A percentile compares a stretch with the other conserved stretches of the same genome.
Conservation (phyloP, 345 rosid species). For the Heritiera fomes region DNA sequence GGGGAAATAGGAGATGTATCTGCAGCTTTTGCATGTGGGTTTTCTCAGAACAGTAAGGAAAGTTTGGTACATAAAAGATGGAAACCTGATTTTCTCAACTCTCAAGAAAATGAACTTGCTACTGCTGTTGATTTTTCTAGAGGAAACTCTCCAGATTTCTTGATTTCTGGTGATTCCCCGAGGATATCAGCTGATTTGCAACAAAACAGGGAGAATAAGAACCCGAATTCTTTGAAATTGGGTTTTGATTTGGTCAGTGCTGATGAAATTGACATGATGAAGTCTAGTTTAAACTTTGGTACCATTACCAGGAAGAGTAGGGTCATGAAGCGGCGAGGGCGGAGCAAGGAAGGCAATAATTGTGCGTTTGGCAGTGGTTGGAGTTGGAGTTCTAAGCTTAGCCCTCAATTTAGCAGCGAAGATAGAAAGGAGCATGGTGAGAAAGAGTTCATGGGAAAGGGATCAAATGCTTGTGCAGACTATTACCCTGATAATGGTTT, state of each 20-base stretch:
- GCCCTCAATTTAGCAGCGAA: constrained; percentile 31
- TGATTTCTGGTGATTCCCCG: constrained; percentile 25
- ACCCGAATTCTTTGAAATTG: constrained; percentile 43
- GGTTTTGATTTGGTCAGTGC: constrained; percentile 24
- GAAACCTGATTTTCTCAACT: constrained; percentile 30
- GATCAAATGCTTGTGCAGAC: constrained; percentile 23
- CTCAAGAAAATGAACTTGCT: constrained; percentile 19
- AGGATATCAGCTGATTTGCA: constrained; percentile 35
- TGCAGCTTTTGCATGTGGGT: constrained; percentile 58
- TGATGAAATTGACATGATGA: constrained; percentile 27
- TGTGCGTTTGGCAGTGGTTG: constrained; percentile 33
- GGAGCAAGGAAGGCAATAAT: constrained; percentile 26
- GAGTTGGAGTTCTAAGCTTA: constrained; percentile 39
- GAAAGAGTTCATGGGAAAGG: constrained; percentile 25
- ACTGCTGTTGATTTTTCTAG: constrained; percentile 20
- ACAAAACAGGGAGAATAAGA: constrained; percentile 39
- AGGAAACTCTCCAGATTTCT: constrained; percentile 25
- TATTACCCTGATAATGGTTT: constrained; percentile 21
- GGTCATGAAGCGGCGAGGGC: constrained; percentile 50
- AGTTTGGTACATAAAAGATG: constrained; percentile 35
- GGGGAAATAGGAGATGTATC: constrained; percentile 60
- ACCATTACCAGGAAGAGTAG: constrained; percentile 49
- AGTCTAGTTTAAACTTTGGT: constrained; percentile 39
- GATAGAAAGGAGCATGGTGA: constrained; percentile 27
- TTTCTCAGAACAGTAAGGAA: constrained; percentile 31